Evolutionary conservation across 2,329 filamentous ascomycete species (phyloP), one percentile per base, ranked within the genome.

Genomic region (Geosmithia morbida): DNA sequence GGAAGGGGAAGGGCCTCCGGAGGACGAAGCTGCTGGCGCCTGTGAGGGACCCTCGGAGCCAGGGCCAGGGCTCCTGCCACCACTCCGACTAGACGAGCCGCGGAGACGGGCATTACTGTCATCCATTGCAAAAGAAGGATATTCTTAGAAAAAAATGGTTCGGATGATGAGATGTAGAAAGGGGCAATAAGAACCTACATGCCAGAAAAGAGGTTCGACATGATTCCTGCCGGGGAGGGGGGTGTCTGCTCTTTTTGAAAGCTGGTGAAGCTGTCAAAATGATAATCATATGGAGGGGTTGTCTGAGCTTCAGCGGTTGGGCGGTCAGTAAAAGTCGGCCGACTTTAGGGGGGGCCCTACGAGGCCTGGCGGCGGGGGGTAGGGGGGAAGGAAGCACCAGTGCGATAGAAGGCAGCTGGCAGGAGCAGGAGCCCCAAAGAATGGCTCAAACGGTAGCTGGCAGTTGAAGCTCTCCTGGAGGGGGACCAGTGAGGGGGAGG

Each of bases 141-240:
- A 17, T 11, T 39, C 43, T 37, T 16, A 20, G 18, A 19, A 18
- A 7, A n/a, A 13, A 13, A 17, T n/a, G 14, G 20, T 43, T 29
- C 18, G 19, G 19, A 43, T 29, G 26, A 18, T 29, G n/a, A 20
- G 7, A 10, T 14, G 43, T 18, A 20, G 19, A n/a, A 43, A 45
- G 50, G 50, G 48, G 52, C 44, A 51, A 51, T 44, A 48, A 5
- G 8, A 26, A 68, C 69, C 67, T 63, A 72, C 69, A 72, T 71
- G 61, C 69, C 69, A 55, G 68, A 72, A 56, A 72, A 71, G 54
- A 72, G 59, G 61, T 71, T 71, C 51, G 69, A 71, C 69, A 72
- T 72, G 56, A 17, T 43, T 4, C 8, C 8, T 26, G 22, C 22
- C 22, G 8, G 22, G 22, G 22, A n/a, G 22, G 22, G 22, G 22